These are phyloP conservation scores for Microbotryum intermedium DNA, from an alignment of 1,284 basidiomycete genomes.

Conservation along the genomic window DNA sequence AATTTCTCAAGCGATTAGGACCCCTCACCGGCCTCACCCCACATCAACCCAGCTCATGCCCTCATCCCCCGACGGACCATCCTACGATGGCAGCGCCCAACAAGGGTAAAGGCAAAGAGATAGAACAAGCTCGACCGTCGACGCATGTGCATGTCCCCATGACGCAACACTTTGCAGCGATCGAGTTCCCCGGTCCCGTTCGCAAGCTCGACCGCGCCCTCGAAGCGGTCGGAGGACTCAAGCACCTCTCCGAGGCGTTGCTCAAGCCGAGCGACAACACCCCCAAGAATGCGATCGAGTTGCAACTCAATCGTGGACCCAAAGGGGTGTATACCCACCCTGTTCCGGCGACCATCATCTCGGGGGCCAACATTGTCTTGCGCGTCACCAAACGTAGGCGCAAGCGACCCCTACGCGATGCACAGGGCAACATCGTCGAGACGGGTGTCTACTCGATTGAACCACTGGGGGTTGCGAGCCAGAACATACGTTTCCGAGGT, in stretches of 20 bases:
- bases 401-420: constrained; percentile 31
- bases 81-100: too few species aligned
- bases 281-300: constrained; percentile 47
- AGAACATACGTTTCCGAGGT: constrained; percentile 85
- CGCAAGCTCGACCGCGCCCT: constrained; percentile 57
- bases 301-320: constrained; percentile 52
- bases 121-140: too few species aligned
- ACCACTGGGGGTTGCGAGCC: constrained; percentile 63
- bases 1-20: too few species aligned
- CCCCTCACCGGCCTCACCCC: too few species aligned
- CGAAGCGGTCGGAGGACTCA: constrained; percentile 57
- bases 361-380: constrained; percentile 67
- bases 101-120: too few species aligned
- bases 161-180: constrained; percentile 49
- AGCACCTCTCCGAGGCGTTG: constrained; percentile 63
- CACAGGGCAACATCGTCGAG: constrained; percentile 38
- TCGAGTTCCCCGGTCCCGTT: constrained; percentile 87
- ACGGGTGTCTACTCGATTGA: constrained; percentile 70
- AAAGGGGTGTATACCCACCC: constrained; percentile 70
- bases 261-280: constrained; percentile 27
- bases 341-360: constrained; percentile 64
- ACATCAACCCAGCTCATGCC: too few species aligned
- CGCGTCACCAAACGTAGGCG: constrained; percentile 62
- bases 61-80: too few species aligned
- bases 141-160: too few species aligned